A percentile compares a stretch with the other conserved stretches of the same genome.
Conservation (phyloP, 169 alveolate species). For the Plasmodium vivax region DNA sequence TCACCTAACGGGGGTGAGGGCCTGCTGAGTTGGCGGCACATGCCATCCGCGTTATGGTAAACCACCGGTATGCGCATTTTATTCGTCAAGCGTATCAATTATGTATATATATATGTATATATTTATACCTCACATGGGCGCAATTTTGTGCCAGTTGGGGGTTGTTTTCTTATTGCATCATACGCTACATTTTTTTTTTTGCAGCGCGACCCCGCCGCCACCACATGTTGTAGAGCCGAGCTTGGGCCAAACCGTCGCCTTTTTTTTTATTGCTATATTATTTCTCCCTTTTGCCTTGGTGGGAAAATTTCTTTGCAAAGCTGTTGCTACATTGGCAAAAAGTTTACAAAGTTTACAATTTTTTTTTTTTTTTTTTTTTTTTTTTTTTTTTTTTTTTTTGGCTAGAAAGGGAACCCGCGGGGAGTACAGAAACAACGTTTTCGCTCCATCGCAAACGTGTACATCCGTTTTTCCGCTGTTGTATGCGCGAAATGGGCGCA, state of each 20-base stretch:
- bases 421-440: background rate
- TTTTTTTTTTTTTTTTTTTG: too few relatives aligned
- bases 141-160: background rate
- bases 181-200: background rate
- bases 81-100: background rate
- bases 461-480: background rate
- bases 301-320: background rate
- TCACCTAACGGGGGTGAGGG: background rate
- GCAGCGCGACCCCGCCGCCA: too few relatives aligned
- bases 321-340: background rate
- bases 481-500: background rate
- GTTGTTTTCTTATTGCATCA: background rate
- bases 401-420: background rate
- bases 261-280: too few relatives aligned
- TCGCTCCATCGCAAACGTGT: background rate
- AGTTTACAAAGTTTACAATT: background rate
- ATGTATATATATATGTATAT: too few relatives aligned
- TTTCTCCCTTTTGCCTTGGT: background rate
- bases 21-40: background rate
- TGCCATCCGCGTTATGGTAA: background rate
- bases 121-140: background rate
- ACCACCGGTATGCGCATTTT: background rate
- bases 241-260: too few relatives aligned
- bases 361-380: too few relatives aligned
- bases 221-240: too few relatives aligned